These are phyloP conservation scores for Cyberlindnera galapagoensis DNA, from an alignment of 805 yeast genomes.

Conservation along the genomic window DNA sequence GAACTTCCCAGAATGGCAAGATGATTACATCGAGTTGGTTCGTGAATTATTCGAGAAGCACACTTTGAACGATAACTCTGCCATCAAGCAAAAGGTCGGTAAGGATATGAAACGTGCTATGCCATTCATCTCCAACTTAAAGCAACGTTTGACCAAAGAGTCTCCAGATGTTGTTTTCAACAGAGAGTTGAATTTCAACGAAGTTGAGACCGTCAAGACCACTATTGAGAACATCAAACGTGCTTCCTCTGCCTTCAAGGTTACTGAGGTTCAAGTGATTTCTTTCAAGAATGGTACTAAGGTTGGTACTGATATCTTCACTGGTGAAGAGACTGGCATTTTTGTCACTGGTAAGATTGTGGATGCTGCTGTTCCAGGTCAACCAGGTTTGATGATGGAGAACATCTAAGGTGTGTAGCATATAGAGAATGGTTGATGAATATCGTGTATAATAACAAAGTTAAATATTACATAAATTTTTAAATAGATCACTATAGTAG, in stretches of 20 bases:
- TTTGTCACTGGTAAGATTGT: conserved; percentile 57
- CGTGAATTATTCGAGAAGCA: conserved; percentile 65
- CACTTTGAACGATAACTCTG: conserved; percentile 56
- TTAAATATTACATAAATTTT: too few species aligned
- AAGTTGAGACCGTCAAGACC: conserved; percentile 55
- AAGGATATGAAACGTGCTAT: conserved; percentile 96
- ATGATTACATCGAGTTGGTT: conserved; percentile 71
- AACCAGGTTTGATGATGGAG: conserved; percentile 76
- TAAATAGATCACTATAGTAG: too few species aligned
- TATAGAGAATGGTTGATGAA: too few species aligned
- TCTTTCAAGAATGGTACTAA: conserved; percentile 57
- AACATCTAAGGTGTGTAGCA: conserved; percentile 35
- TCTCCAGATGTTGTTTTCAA: conserved; percentile 76
- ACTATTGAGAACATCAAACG: conserved; percentile 51
- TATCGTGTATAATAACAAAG: too few species aligned
- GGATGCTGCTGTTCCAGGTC: conserved; percentile 87
- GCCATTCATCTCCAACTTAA: conserved; percentile 89
- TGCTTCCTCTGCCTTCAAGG: conserved; percentile 54
- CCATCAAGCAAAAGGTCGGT: conserved; percentile 59
- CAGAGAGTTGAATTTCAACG: conserved; percentile 82
- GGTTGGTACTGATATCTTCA: conserved; percentile 55
- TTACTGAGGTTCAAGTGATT: conserved; percentile 54
- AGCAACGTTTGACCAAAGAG: conserved; percentile 69
- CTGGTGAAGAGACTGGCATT: conserved; percentile 66
- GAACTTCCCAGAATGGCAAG: conserved; percentile 92